Base-by-base conservation (phyloP, 306 rosid genomes). In the Casuarina equisetifolia region DNA sequence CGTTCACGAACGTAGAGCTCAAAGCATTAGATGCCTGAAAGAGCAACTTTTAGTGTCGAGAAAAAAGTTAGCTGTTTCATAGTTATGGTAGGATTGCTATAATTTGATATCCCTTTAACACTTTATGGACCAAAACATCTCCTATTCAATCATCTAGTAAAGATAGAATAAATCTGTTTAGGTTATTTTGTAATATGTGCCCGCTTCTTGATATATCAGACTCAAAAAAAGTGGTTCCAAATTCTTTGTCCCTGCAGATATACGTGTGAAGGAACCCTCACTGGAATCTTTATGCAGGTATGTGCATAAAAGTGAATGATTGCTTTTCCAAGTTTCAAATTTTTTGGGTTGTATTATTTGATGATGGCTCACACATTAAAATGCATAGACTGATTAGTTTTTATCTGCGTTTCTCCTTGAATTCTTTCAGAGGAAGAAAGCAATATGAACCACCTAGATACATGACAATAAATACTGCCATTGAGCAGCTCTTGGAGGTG, bases 261-360 rank as follows among this genome's bases (percentile, higher is more conserved):
- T 94, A 82, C 92, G 97, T 0, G 98, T 92, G 78, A 92, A 94
- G 88, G 98, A 94, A 82, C 98, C 98, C 9, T 68, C 97, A 0
- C 82, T 93, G 9, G 98, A 94, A 81, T 90, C 97, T 19, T 72
- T 94, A 78, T 88, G 92, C 88, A 90, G 97, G 98, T 91, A 72
- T 57, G 86, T 78, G 70, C 75, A 38, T 76, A 80, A 69, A 48
- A 57, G 25, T 74, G 62, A 64, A 76, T 36, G 25, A 17, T n/a
- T 9, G 4, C 51, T 25, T 25, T 25, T 25, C 32, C 32, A 25
- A 25, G 32, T 25, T 25, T 17, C 32, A 25, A 25, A 25, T 25
- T 54, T 35, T 75, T 38, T 50, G 66, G 70, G 63, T 70, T 10
- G 72, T 19, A 10, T 57, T 66, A 44, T 72, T 17, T 75, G 36